phyloP scores from a whole-genome alignment of 1,284 basidiomycete genomes.

The Sporisorium scitamineum region DNA sequence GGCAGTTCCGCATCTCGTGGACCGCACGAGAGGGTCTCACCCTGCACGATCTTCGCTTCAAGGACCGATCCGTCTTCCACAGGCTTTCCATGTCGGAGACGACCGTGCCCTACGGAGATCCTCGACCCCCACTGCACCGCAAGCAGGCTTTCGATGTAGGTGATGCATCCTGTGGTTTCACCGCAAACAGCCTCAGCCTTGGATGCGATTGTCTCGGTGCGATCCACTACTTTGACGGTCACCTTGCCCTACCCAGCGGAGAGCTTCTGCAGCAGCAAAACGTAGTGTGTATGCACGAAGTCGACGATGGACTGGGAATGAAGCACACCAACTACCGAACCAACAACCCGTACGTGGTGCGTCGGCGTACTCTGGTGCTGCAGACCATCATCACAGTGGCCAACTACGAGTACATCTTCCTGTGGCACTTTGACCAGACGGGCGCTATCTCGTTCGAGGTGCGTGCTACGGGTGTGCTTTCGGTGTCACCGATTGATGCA shows the following conservation, averaged over 20 bases:
- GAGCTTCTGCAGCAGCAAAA: slow-evolving; percentile 70
- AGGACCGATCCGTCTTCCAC: slow-evolving; percentile 68
- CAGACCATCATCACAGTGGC: slow-evolving; percentile 90
- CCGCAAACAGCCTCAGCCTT: slow-evolving; percentile 70
- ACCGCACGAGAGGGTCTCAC: slow-evolving; percentile 70
- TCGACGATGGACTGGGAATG: slow-evolving; percentile 78
- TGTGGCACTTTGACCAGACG: slow-evolving; percentile 80
- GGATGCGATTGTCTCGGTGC: slow-evolving; percentile 72
- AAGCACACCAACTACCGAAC: slow-evolving; percentile 81
- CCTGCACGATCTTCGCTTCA: slow-evolving; percentile 56
- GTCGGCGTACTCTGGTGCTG: slow-evolving; percentile 83
- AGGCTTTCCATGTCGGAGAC: slow-evolving; percentile 71
- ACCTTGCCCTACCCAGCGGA: slow-evolving; percentile 65
- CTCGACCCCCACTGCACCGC: slow-evolving; percentile 56
- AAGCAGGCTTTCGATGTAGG: slow-evolving; percentile 72
- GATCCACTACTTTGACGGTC: slow-evolving; percentile 70
- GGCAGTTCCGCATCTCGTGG: slow-evolving; percentile 54
- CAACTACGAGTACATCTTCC: slow-evolving; percentile 85
- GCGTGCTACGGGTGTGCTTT: slow-evolving; percentile 82
- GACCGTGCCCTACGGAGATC: slow-evolving; percentile 71
- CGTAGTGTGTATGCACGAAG: slow-evolving; percentile 90
- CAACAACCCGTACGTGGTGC: slow-evolving; percentile 79
- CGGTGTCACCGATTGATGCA: slow-evolving; percentile 54
- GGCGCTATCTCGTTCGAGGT: slow-evolving; percentile 84
- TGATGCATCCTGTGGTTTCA: slow-evolving; percentile 71